These are phyloP conservation scores for Mucor mucedo DNA, from an alignment of 371 early-diverging fungal species.

Conservation along the genomic window DNA sequence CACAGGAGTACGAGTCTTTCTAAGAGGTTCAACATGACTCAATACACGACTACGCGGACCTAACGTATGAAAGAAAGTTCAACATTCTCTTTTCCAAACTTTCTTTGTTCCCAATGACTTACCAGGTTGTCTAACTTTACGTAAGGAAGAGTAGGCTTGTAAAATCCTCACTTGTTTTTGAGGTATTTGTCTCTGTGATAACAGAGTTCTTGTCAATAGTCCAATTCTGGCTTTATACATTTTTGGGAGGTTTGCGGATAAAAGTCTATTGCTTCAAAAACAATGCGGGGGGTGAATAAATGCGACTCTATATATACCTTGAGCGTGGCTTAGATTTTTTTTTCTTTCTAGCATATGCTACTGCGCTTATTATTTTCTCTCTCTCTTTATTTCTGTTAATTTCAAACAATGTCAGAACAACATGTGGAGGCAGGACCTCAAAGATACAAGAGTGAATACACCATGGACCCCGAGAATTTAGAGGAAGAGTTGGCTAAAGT, in stretches of 20 bases:
- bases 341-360: neutral
- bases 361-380: neutral
- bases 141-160: constrained; percentile 26
- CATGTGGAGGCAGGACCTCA: constrained; percentile 31
- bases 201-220: neutral
- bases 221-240: constrained; percentile 16
- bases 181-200: neutral
- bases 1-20: constrained; percentile 4
- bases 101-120: neutral
- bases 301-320: neutral
- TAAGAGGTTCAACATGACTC: constrained; percentile 34
- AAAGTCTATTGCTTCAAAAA: neutral
- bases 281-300: neutral
- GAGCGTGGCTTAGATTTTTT: constrained; percentile 7
- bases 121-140: constrained; percentile 27
- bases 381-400: neutral
- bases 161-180: neutral
- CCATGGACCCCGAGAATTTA: constrained; percentile 56
- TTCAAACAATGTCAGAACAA: constrained; percentile 1
- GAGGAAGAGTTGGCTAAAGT: constrained; percentile 71
- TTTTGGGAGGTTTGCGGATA: neutral
- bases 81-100: neutral
- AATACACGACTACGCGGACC: constrained; percentile 48
- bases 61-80: constrained; percentile 1
- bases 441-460: constrained; percentile 31